Evolutionary conservation across 306 rosid genomes (phyloP).

Genomic region (Vicia sativa): DNA sequence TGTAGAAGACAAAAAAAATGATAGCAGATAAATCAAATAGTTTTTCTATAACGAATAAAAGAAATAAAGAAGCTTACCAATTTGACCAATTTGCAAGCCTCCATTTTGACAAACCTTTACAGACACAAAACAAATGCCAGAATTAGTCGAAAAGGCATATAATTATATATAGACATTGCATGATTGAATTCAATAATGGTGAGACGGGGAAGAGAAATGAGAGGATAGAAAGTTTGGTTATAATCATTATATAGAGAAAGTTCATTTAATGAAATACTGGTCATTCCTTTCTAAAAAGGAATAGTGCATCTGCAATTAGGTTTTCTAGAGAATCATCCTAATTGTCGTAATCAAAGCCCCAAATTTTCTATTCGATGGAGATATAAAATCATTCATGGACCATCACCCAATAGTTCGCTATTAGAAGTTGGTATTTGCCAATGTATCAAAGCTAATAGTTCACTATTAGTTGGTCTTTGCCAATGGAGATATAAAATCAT

Average conservation of each 20-base stretch:
- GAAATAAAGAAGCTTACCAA: slow-evolving; percentile 58
- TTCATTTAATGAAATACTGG: slow-evolving; percentile 27
- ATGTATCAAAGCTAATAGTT: too few species aligned
- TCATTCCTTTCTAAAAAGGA: neutral
- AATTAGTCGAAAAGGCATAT: slow-evolving; percentile 50
- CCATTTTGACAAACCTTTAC: slow-evolving; percentile 65
- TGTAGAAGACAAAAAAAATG: slow-evolving; percentile 21
- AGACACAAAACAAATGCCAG: slow-evolving; percentile 36
- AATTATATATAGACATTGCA: slow-evolving; percentile 18
- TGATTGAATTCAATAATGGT: slow-evolving; percentile 21
- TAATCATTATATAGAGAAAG: neutral
- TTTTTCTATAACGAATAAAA: slow-evolving; percentile 12
- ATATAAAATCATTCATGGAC: slow-evolving; percentile 7
- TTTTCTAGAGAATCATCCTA: slow-evolving; percentile 8
- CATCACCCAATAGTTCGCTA: neutral
- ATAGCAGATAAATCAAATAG: slow-evolving; percentile 12
- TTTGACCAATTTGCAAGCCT: slow-evolving; percentile 43
- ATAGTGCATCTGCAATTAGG: neutral
- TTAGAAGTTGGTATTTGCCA: too few species aligned
- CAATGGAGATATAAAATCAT: neutral
- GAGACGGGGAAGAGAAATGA: slow-evolving; percentile 1
- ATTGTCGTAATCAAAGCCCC: neutral
- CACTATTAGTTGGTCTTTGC: too few species aligned
- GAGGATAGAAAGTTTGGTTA: slow-evolving; percentile 11
- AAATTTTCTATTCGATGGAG: neutral